These are phyloP conservation scores for Ophiostoma australiae DNA, from an alignment of 2,329 filamentous ascomycete genomes.

Conservation along the genomic window DNA sequence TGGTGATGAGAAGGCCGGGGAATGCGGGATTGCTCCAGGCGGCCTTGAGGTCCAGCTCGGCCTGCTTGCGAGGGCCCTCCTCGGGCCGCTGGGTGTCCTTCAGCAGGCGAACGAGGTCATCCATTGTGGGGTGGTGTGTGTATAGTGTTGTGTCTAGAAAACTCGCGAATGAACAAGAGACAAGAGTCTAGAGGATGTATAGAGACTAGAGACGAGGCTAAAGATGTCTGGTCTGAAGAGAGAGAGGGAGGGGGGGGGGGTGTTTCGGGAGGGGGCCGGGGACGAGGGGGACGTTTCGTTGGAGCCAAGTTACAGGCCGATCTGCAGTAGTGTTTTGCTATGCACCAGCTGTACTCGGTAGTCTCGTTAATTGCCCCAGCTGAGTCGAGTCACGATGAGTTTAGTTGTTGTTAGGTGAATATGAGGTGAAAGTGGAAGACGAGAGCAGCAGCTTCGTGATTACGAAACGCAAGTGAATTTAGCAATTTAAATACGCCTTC, in stretches of 20 bases:
- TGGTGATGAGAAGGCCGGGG: slow-evolving; percentile 71
- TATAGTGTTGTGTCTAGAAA: background rate
- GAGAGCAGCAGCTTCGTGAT: background rate
- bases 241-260: background rate
- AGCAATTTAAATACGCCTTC: background rate
- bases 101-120: slow-evolving; percentile 85
- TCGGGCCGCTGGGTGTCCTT: slow-evolving; percentile 76
- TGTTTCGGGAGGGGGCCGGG: slow-evolving; percentile 1
- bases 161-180: background rate
- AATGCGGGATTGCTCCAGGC: slow-evolving; percentile 67
- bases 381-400: background rate
- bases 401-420: background rate
- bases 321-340: background rate
- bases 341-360: background rate
- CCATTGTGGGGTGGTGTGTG: slow-evolving; percentile 56
- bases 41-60: slow-evolving; percentile 74
- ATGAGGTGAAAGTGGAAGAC: background rate
- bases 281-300: slow-evolving; percentile 10
- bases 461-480: background rate
- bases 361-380: background rate
- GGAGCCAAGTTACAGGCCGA: background rate
- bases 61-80: slow-evolving; percentile 73
- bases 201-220: background rate
- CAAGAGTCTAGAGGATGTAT: background rate
- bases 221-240: background rate